Evolutionary conservation across 495 filamentous ascomycete genomes (phyloP), one percentile per base, ranked within the genome.

Genomic region (Aspergillus bertholletiae): DNA sequence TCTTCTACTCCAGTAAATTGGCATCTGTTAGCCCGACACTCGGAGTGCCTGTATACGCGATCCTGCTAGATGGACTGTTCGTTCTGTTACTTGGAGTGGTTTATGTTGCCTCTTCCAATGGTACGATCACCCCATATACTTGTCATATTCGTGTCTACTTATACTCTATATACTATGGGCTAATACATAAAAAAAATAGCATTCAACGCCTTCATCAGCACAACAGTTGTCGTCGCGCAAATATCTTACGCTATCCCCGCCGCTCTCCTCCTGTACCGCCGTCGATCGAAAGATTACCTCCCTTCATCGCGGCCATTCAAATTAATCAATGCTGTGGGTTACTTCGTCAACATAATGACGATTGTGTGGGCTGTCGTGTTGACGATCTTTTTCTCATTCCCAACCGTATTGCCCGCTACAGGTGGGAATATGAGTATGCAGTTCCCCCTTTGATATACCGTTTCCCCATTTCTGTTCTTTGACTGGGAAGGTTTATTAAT

Each of bases 151-250:
- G n/a, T n/a, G n/a, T n/a, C n/a, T n/a, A n/a, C n/a, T n/a, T n/a
- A n/a, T n/a, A n/a, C n/a, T n/a, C n/a, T n/a, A n/a, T n/a, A n/a
- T n/a, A n/a, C n/a, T n/a, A n/a, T n/a, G n/a, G n/a, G n/a, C n/a
- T n/a, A n/a, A n/a, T 44, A 32, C 44, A 22, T 39, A 32, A 13
- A 46, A 44, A 45, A 20, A 21, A 27, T 3, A 57, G 69, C 64
- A 11, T 69, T 69, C 64, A 69, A 69, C 40, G 60, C 66, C 34
- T 61, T 69, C 48, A 62, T 69, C 12, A 52, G 59, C 40, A 57
- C 61, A 3, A 64, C 57, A 21, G 57, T 67, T 2, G 57, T 67
- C 20, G 57, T 69, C 20, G 61, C 60, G 20, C 61, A 65, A 27
- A 57, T 69, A 18, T 63, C 66, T 43, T 67, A 55, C 46, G 66